Evolutionary conservation across 345 rosid genomes (phyloP).

Genomic region (Cardiospermum halicacabum): DNA sequence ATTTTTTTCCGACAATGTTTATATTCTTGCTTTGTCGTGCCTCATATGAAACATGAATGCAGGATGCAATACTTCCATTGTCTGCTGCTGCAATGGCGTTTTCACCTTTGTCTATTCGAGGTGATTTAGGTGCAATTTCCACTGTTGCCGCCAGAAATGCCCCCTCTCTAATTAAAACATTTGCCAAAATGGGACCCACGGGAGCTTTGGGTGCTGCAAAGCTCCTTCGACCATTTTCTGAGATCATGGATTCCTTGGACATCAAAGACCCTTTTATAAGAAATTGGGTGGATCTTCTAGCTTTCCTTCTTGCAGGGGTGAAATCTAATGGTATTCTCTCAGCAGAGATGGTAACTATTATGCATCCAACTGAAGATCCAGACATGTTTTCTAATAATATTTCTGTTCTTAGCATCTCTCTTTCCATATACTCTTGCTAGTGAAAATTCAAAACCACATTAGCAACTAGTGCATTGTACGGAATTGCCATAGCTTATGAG

Average conservation of each 20-base stretch:
- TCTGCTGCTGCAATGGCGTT: slow-evolving; percentile 90
- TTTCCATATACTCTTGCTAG: neutral
- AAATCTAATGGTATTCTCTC: slow-evolving; percentile 95
- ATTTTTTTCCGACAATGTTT: neutral
- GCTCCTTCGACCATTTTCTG: slow-evolving; percentile 87
- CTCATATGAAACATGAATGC: slow-evolving; percentile 17
- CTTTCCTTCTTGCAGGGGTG: slow-evolving; percentile 97
- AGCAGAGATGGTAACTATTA: slow-evolving; percentile 93
- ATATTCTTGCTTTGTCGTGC: neutral
- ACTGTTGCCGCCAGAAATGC: slow-evolving; percentile 90
- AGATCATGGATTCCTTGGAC: slow-evolving; percentile 68
- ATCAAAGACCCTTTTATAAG: slow-evolving; percentile 78
- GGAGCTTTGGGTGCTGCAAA: slow-evolving; percentile 81
- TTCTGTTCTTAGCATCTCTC: neutral
- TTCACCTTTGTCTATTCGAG: slow-evolving; percentile 81
- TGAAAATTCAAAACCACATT: neutral
- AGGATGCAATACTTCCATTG: slow-evolving; percentile 93
- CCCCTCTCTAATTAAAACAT: slow-evolving; percentile 75
- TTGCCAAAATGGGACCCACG: slow-evolving; percentile 76
- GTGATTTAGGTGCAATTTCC: slow-evolving; percentile 82
- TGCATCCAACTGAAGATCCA: neutral
- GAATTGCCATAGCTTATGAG: neutral
- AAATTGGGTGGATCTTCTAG: slow-evolving; percentile 89
- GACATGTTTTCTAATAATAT: neutral
- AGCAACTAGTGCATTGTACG: neutral